Percentiles rank a stretch among this genome's conserved stretches.
Conservation (phyloP, 495 filamentous ascomycete genomes). For the Tuber aestivum region DNA sequence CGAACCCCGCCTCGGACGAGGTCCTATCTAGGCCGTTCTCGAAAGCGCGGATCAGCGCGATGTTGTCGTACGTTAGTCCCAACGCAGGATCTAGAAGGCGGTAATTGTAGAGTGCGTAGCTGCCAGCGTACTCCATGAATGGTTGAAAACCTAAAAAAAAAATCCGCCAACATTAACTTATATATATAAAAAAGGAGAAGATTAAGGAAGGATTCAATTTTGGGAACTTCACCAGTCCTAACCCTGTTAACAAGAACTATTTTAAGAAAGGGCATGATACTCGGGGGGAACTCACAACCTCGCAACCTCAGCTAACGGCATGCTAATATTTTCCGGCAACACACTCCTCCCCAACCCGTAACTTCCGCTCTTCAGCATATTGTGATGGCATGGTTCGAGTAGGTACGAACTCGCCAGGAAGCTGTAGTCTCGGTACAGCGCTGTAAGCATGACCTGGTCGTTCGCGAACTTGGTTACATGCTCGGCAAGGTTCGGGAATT, state of each 20-base stretch:
- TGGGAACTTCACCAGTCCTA: conserved; percentile 15
- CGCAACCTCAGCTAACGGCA: conserved; percentile 71
- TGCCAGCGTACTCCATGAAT: conserved; percentile 93
- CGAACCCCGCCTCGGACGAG: conserved; percentile 88
- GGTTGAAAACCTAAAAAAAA: conserved; percentile 65
- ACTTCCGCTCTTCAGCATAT: conserved; percentile 54
- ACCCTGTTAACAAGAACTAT: not conserved
- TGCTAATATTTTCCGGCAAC: conserved; percentile 62
- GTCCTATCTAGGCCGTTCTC: conserved; percentile 75
- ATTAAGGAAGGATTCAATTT: not conserved
- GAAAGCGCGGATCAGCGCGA: conserved; percentile 81
- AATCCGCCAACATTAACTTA: conserved; percentile 40
- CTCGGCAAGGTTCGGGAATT: conserved; percentile 68
- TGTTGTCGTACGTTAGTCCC: conserved; percentile 68
- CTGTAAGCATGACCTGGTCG: conserved; percentile 70
- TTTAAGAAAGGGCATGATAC: not conserved
- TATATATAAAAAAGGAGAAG: too few species aligned
- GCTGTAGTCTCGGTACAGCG: conserved; percentile 81
- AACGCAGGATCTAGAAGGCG: conserved; percentile 58
- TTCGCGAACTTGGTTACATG: conserved; percentile 60
- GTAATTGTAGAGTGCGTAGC: conserved; percentile 89
- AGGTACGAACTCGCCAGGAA: conserved; percentile 84
- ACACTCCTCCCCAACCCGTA: conserved; percentile 71
- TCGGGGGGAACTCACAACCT: conserved; percentile 58
- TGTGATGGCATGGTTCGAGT: conserved; percentile 86